Conservation (phyloP, 257 asterid species). For the Nicotiana otophora region DNA sequence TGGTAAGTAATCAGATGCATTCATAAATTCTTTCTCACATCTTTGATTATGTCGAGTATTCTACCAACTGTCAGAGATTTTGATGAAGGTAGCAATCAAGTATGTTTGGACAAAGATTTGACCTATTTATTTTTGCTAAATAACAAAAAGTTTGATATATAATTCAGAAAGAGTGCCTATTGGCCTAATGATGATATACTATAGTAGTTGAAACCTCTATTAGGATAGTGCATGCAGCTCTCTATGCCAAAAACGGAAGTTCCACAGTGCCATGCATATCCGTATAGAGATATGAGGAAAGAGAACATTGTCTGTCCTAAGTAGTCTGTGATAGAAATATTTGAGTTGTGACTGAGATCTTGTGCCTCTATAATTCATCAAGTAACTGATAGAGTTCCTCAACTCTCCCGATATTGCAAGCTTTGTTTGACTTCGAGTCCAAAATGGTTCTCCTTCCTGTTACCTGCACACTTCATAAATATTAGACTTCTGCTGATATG, state of each 20-base stretch:
- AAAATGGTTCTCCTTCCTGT: not conserved
- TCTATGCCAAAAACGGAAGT: not conserved
- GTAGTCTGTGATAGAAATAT: not conserved
- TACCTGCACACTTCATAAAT: not conserved
- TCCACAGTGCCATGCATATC: not conserved
- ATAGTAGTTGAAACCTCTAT: not conserved
- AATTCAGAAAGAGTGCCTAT: not conserved
- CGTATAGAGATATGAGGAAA: not conserved
- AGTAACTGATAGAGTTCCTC: not conserved
- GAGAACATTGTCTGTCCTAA: not conserved
- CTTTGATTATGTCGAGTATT: not conserved
- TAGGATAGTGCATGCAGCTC: not conserved
- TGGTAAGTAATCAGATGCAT: constrained; percentile 40
- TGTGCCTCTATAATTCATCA: not conserved
- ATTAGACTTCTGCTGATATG: too few relatives aligned
- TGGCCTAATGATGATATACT: not conserved
- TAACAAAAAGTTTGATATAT: not conserved
- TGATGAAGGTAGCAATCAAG: not conserved
- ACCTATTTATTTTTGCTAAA: not conserved
- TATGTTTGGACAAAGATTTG: not conserved
- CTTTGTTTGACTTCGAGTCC: not conserved
- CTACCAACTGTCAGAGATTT: not conserved
- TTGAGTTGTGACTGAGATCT: not conserved
- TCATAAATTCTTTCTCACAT: not conserved
- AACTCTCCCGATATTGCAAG: not conserved